A percentile compares a stretch with the other conserved stretches of the same genome.
Conservation (phyloP, 352 stramenopile genomes). For the Phytophthora idaei region DNA sequence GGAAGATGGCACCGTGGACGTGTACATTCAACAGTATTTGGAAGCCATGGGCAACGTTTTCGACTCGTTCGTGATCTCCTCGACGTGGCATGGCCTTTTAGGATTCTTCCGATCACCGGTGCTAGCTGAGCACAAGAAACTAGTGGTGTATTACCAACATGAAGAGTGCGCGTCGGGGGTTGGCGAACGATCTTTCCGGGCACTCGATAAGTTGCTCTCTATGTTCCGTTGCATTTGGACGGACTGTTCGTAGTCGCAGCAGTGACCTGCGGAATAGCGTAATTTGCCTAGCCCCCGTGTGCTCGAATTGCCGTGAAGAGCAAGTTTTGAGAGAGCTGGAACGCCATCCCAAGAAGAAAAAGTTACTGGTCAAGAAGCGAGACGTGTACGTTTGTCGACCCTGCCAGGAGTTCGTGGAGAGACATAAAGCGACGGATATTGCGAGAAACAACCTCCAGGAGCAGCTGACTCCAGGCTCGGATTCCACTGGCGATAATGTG, state of each 20-base stretch:
- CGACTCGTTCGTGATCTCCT: slow-evolving; percentile 31
- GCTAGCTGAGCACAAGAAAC: slow-evolving; percentile 39
- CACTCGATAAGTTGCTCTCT: slow-evolving; percentile 28
- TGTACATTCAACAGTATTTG: slow-evolving; percentile 44
- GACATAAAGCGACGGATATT: slow-evolving; percentile 32
- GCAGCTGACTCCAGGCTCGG: slow-evolving; percentile 29
- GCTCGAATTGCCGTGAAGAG: slow-evolving; percentile 34
- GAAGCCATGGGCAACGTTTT: slow-evolving; percentile 36
- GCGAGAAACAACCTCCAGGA: slow-evolving; percentile 17
- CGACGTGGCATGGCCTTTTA: slow-evolving; percentile 33
- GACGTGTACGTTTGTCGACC: slow-evolving; percentile 28
- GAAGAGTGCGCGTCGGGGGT: slow-evolving; percentile 23
- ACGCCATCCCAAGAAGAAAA: slow-evolving; percentile 30
- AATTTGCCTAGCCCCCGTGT: slow-evolving; percentile 35
- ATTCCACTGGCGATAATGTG: slow-evolving; percentile 15
- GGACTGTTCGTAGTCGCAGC: slow-evolving; percentile 21
- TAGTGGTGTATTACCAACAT: slow-evolving; percentile 45
- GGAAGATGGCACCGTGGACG: slow-evolving; percentile 36
- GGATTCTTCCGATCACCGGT: slow-evolving; percentile 32
- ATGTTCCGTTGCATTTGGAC: slow-evolving; percentile 27
- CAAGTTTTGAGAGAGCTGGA: slow-evolving; percentile 25
- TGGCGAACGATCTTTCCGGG: slow-evolving; percentile 21
- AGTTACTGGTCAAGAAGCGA: slow-evolving; percentile 23
- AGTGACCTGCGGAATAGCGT: slow-evolving; percentile 32
- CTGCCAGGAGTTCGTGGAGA: slow-evolving; percentile 33